phyloP scores from a whole-genome alignment of 2,329 filamentous ascomycete genomes.

The Samsoniella hepiali region DNA sequence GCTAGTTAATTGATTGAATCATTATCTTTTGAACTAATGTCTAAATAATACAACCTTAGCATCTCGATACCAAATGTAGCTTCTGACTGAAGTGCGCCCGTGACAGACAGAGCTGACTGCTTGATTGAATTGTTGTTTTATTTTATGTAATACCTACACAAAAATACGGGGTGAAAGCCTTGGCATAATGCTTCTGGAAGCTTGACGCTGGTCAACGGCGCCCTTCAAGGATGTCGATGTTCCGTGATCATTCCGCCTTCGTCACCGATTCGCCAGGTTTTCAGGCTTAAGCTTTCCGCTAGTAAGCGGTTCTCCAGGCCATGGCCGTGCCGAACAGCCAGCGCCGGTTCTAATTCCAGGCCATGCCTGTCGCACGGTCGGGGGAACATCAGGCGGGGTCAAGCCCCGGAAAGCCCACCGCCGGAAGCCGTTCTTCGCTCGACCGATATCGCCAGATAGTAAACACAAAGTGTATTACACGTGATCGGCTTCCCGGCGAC shows the following conservation, averaged over 20 bases:
- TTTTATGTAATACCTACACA: too few species aligned
- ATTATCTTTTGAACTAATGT: too few species aligned
- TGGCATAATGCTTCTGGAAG: too few species aligned
- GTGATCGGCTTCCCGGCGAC: constrained; percentile 17
- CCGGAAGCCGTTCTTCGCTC: constrained; percentile 5
- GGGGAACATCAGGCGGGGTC: background rate
- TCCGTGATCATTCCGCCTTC: background rate
- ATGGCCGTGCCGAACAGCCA: background rate
- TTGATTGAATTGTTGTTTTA: too few species aligned
- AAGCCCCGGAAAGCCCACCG: constrained; percentile 1
- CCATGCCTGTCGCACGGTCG: background rate
- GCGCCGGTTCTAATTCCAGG: constrained; percentile 1
- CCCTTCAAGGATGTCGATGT: too few species aligned
- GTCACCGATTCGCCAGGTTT: background rate
- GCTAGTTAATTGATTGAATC: too few species aligned
- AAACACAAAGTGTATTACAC: background rate
- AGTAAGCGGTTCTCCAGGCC: background rate
- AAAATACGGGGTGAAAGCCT: too few species aligned
- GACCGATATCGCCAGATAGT: constrained; percentile 12
- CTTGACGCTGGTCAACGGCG: too few species aligned
- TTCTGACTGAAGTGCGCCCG: too few species aligned
- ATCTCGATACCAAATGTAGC: too few species aligned
- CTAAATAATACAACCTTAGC: too few species aligned
- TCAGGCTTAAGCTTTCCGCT: background rate
- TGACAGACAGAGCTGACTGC: too few species aligned